A percentile compares a stretch with the other conserved stretches of the same genome.
These are phyloP conservation scores for Globisporangium yorkense DNA, from an alignment of 352 stramenopile genomes.

Conservation along the genomic window DNA sequence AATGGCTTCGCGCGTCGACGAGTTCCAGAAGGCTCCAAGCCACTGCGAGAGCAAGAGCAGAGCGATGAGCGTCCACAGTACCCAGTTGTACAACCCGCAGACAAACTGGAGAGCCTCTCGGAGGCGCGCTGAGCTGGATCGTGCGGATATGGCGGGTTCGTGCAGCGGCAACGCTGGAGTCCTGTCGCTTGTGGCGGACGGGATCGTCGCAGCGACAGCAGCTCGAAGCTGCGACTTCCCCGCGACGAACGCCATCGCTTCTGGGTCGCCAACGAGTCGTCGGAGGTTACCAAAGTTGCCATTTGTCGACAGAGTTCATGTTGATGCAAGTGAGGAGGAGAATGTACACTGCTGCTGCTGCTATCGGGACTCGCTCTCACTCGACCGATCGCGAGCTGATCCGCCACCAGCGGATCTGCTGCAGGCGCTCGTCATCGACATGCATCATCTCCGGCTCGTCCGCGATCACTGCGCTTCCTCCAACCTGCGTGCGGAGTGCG, in stretches of 20 bases:
- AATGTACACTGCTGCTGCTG: too few species aligned
- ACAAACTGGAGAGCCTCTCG: not conserved
- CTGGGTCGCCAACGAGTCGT: not conserved
- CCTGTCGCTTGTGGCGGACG: not conserved
- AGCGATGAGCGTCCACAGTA: conserved; percentile 11
- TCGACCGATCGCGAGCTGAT: not conserved
- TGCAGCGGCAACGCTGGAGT: not conserved
- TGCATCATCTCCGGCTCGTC: not conserved
- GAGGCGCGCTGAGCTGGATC: not conserved
- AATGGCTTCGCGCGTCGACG: conserved; percentile 2
- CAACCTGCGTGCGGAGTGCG: not conserved
- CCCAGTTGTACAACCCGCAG: conserved; percentile 12
- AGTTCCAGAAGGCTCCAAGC: conserved; percentile 14
- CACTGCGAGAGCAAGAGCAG: conserved; percentile 10
- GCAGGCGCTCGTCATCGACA: not conserved
- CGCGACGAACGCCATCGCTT: not conserved
- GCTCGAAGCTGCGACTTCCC: not conserved
- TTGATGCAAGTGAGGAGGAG: not conserved
- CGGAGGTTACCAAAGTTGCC: too few species aligned
- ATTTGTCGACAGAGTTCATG: not conserved
- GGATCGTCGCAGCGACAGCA: not conserved
- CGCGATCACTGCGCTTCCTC: not conserved
- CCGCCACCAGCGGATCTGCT: conserved; percentile 2
- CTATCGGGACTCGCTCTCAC: not conserved
- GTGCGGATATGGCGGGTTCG: not conserved